phyloP scores from a whole-genome alignment of 352 stramenopile species.

The Globisporangium sylvaticum region DNA sequence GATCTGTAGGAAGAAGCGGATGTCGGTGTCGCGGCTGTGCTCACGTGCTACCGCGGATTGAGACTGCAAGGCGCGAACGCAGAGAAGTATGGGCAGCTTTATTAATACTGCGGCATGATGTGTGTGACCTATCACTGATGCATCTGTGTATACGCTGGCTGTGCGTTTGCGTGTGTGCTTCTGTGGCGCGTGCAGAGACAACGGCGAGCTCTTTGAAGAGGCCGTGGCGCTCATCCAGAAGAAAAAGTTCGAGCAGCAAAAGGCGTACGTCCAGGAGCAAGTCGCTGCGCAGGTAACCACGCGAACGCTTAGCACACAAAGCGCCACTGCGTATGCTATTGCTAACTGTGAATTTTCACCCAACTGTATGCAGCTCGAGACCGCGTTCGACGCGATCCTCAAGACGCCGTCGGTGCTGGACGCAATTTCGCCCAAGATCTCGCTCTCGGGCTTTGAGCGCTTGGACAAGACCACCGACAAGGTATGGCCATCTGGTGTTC shows the following conservation, averaged over 20 bases:
- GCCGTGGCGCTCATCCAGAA: conserved; percentile 63
- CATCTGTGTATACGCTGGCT: not conserved
- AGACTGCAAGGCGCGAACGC: conserved; percentile 42
- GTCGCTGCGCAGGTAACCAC: conserved; percentile 63
- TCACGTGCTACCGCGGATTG: conserved; percentile 74
- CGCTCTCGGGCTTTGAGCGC: conserved; percentile 61
- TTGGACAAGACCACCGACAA: conserved; percentile 19
- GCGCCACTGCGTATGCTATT: not conserved
- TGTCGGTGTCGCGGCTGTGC: conserved; percentile 68
- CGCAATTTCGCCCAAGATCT: conserved; percentile 38
- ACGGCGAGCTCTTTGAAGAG: conserved; percentile 69
- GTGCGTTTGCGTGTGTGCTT: not conserved
- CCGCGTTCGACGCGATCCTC: conserved; percentile 56
- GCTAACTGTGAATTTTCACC: not conserved
- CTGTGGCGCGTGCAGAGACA: conserved; percentile 32
- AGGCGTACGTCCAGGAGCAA: conserved; percentile 62
- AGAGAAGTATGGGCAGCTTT: conserved; percentile 28
- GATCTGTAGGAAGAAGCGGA: conserved; percentile 70
- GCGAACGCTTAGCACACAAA: too few species aligned
- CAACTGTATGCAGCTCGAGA: conserved; percentile 29
- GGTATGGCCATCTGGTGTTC: not conserved
- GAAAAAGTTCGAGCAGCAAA: conserved; percentile 83
- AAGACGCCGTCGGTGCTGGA: conserved; percentile 39
- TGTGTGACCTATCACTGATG: not conserved
- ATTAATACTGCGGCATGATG: not conserved